Evolutionary conservation across 192 early-diverging fungal genomes (phyloP), one percentile per base, ranked within the genome.

Genomic region (Dispira parvispora): DNA sequence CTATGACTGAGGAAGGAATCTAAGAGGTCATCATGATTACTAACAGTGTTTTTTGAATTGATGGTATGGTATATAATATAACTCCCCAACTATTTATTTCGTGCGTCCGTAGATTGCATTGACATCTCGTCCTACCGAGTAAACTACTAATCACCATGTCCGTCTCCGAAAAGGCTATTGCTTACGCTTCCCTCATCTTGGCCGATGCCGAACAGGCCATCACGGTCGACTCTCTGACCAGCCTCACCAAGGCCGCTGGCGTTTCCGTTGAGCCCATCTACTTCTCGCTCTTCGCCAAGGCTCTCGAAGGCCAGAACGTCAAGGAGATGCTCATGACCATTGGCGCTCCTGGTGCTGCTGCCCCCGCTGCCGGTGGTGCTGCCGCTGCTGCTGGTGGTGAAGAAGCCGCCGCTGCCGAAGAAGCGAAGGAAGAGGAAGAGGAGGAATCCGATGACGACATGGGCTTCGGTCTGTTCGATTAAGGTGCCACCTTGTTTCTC

Each of bases 181-280:
- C 85, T 57, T 96, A 96, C 85, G 90, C 96, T 66, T 84, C 96
- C 50, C 88, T 99, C 69, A 96, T 96, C 84, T 93, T 99, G 73
- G 80, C 89, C 78, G 96, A 99, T 76, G 96, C 96, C 75, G 86
- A 89, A 71, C 75, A 95, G 75, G 92, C 87, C 68, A 91, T 99
- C 82, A 91, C 92, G 68, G 93, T 96, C 65, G 94, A 96, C 79
- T 92, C 94, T 84, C 82, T 98, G 64, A 78, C 81, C 78, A 76
- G 88, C 61, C 79, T 98, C 78, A 86, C 88, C 79, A 86, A 84
- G 71, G 89, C 92, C 64, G 91, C 95, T 65, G 90, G 90, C 74
- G 67, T 91, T 66, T 79, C 86, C 52, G 84, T 95, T 68, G 93
- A 98, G 79, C 74, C 89, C 65, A 88, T 96, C 86, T 98, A 91